Evolutionary conservation across 129 eudicot genomes (phyloP).

Genomic region (Tanacetum coccineum): DNA sequence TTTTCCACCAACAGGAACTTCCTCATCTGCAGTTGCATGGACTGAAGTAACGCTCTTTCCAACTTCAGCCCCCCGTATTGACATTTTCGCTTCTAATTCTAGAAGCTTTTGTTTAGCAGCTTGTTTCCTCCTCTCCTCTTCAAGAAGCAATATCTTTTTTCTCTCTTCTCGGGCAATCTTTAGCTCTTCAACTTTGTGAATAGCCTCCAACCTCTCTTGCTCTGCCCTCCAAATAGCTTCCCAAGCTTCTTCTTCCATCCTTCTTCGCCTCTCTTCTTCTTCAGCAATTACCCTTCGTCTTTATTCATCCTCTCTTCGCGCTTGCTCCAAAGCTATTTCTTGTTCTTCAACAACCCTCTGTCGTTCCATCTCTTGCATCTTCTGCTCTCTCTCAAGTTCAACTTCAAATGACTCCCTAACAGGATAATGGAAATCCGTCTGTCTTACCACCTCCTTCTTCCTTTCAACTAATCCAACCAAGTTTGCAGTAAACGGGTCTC

Average conservation of each 20-base stretch:
- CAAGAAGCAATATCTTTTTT: too few species aligned
- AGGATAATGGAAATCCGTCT: slow-evolving; percentile 76
- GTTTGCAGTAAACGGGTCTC: slow-evolving; percentile 66
- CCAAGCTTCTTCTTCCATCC: slow-evolving; percentile 81
- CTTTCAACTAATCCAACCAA: slow-evolving; percentile 66
- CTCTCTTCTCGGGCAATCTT: too few species aligned
- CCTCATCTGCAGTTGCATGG: slow-evolving; percentile 45
- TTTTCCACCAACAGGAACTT: slow-evolving; percentile 27
- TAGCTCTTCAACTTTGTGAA: slow-evolving; percentile 69
- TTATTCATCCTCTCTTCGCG: slow-evolving; percentile 84
- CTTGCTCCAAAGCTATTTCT: slow-evolving; percentile 79
- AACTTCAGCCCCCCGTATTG: slow-evolving; percentile 55
- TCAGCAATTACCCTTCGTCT: slow-evolving; percentile 61
- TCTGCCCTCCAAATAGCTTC: slow-evolving; percentile 94
- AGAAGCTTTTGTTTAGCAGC: slow-evolving; percentile 88
- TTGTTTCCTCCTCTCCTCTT: too few species aligned
- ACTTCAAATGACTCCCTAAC: slow-evolving; percentile 96
- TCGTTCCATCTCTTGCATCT: slow-evolving; percentile 90
- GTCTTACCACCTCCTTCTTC: slow-evolving; percentile 59
- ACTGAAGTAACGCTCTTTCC: slow-evolving; percentile 32
- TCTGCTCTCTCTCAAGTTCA: slow-evolving; percentile 93
- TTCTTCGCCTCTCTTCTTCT: slow-evolving; percentile 67
- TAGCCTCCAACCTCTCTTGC: slow-evolving; percentile 68
- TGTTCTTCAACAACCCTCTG: slow-evolving; percentile 73
- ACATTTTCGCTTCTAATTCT: slow-evolving; percentile 81